Evolutionary conservation across 2,329 filamentous ascomycete genomes (phyloP), one percentile per base, ranked within the genome.

Genomic region (Cladosporium sp.): DNA sequence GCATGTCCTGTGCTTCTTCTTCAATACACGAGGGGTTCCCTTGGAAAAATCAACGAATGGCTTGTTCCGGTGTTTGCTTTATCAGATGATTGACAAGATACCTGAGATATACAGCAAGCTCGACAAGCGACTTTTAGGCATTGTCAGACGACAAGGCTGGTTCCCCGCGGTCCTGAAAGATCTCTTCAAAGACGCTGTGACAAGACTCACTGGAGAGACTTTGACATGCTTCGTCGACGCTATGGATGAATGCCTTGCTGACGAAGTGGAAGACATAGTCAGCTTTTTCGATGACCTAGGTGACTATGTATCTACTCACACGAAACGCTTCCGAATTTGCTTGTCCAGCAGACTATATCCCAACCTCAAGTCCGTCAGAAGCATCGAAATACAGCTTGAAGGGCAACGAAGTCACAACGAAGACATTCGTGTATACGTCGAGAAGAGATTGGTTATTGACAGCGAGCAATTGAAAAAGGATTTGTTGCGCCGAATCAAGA

Each of bases 271-370:
- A 0, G 3, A 3, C 2, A n/a, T 47, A 12, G 12, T 47, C 7
- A 15, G 12, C 2, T 47, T 25, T 7, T 30, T 47, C 12, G 43
- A 47, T 20, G 17, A 30, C 5, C 43, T 47, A 2, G 25, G 22
- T 1, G 43, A 47, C 4, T 12, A 12, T 3, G 5, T 30, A 2
- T 4, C 28, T 1, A 0, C 4, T 1, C 5, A 47, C 1, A 12
- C 22, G 4, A 30, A 30, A 5, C 1, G 0, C 8, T 30, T 47
- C 14, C 7, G 28, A 0, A 7, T 30, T 6, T 47, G 43, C 25
- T 12, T 47, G 15, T 47, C 43, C 8, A 47, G 43, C 22, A 12
- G 43, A 2, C 22, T 17, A 15, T 47, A 47, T 5, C 43, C 43
- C 15, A 47, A 47, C 3, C 22, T 47, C 14, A 47, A 12, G 3